A percentile compares a stretch with the other conserved stretches of the same genome.
Evolutionary conservation across 148 eudicot genomes (phyloP).

Genomic region (Silene latifolia): DNA sequence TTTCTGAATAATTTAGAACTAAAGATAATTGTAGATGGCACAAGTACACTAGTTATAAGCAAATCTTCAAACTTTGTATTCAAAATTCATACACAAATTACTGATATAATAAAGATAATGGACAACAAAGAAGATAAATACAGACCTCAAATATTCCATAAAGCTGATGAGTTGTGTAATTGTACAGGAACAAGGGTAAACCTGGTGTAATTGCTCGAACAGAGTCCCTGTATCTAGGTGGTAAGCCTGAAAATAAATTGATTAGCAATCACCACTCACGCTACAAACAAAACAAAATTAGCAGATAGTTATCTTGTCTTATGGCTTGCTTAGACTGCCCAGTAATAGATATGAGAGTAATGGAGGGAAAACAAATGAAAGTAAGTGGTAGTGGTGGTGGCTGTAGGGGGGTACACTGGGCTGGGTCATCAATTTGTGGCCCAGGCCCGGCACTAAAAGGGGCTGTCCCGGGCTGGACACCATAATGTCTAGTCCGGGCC

Average conservation of each 20-base stretch:
- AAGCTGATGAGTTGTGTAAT: constrained; percentile 96
- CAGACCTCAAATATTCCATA: constrained; percentile 97
- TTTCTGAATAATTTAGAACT: neutral
- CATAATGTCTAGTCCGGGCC: no score
- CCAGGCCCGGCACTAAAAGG: no score
- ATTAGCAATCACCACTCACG: constrained; percentile 16
- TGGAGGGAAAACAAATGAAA: no score
- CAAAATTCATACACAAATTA: neutral
- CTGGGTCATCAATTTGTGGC: no score
- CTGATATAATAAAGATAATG: neutral
- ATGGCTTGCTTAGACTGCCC: neutral
- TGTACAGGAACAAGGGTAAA: constrained; percentile 93
- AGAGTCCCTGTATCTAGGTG: constrained; percentile 96
- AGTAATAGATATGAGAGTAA: neutral
- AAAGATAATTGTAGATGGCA: neutral
- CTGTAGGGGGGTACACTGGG: no score
- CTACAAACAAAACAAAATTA: neutral
- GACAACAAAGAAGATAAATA: constrained; percentile 6
- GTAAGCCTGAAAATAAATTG: constrained; percentile 58
- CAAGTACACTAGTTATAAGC: neutral
- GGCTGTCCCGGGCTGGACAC: no score
- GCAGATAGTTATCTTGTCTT: neutral
- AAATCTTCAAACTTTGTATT: neutral
- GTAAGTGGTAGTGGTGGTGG: no score
- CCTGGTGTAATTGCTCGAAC: constrained; percentile 98